These are phyloP conservation scores for Turritis glabra DNA, from an alignment of 345 rosid species.

Conservation along the genomic window DNA sequence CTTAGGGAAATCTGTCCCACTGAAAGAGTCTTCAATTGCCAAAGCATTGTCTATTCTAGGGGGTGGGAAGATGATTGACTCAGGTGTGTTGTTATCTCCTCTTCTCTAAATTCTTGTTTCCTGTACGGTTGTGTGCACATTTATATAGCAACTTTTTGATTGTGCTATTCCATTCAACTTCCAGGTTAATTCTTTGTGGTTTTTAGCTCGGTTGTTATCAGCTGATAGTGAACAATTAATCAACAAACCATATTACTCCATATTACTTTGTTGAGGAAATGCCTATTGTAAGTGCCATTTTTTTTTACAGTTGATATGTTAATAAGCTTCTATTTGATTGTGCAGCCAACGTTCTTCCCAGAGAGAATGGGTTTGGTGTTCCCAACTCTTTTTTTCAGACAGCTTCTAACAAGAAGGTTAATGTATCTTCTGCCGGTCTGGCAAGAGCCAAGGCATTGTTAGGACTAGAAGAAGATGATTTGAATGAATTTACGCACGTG, in stretches of 20 bases:
- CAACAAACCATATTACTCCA: conserved; percentile 5
- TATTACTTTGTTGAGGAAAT: conserved; percentile 9
- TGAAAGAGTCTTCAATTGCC: conserved; percentile 64
- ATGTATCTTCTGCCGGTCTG: conserved; percentile 66
- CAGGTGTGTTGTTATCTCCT: conserved; percentile 41
- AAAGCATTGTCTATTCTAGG: conserved; percentile 64
- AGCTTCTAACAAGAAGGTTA: conserved; percentile 72
- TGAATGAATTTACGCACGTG: conserved; percentile 43
- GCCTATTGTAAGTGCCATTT: neutral
- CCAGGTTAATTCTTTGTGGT: neutral
- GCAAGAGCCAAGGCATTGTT: conserved; percentile 69
- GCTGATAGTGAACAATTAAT: neutral
- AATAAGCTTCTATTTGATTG: conserved; percentile 18
- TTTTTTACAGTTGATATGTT: conserved; percentile 1
- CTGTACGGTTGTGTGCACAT: neutral
- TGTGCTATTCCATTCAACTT: neutral
- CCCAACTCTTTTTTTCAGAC: conserved; percentile 66
- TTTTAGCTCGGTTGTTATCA: neutral
- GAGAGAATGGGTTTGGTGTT: conserved; percentile 31
- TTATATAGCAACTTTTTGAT: neutral
- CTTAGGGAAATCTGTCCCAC: conserved; percentile 56
- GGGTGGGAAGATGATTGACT: conserved; percentile 22
- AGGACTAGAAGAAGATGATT: conserved; percentile 55
- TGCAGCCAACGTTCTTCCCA: conserved; percentile 42
- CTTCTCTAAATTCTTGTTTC: neutral